These are phyloP conservation scores for Lactifluus echinatus DNA, from an alignment of 768 basidiomycete genomes.

Conservation along the genomic window DNA sequence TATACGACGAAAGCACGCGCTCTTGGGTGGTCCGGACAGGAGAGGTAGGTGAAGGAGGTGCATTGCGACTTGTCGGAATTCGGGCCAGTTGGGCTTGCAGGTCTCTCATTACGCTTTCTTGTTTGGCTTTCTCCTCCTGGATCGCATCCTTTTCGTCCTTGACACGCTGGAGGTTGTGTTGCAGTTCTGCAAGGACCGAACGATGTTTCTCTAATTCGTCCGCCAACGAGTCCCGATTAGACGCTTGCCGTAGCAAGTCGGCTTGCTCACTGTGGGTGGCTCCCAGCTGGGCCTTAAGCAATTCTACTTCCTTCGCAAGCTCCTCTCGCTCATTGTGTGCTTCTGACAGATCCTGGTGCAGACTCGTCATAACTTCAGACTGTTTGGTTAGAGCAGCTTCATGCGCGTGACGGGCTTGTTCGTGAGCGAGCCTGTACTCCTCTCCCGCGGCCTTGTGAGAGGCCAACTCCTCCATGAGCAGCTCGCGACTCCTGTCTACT, in stretches of 20 bases:
- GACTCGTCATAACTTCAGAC: constrained; percentile 32
- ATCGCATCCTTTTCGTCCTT: constrained; percentile 78
- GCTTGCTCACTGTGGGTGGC: constrained; percentile 50
- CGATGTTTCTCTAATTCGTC: constrained; percentile 74
- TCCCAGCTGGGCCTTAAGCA: constrained; percentile 51
- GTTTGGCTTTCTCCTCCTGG: constrained; percentile 60
- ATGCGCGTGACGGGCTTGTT: constrained; percentile 26
- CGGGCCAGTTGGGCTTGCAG: constrained; percentile 65
- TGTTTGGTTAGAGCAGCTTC: constrained; percentile 45
- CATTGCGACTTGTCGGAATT: constrained; percentile 32
- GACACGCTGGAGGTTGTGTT: constrained; percentile 66
- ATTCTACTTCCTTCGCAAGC: constrained; percentile 35
- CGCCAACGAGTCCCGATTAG: constrained; percentile 64
- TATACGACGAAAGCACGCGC: constrained; percentile 37
- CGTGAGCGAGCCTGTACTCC: constrained; percentile 32
- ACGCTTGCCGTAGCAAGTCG: constrained; percentile 59
- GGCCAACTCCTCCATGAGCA: constrained; percentile 45
- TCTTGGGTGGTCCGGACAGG: constrained; percentile 44
- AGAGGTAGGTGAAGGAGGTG: constrained; percentile 37
- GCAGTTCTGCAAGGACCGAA: constrained; percentile 64
- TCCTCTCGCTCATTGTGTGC: constrained; percentile 34
- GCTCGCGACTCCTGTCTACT: constrained; percentile 30
- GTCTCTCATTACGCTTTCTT: constrained; percentile 65
- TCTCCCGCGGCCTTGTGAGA: constrained; percentile 40
- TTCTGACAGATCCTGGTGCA: constrained; percentile 43